Percentiles rank a stretch among this genome's conserved stretches.
Evolutionary conservation across 257 asterid genomes (phyloP).

Genomic region (Capsicum baccatum): DNA sequence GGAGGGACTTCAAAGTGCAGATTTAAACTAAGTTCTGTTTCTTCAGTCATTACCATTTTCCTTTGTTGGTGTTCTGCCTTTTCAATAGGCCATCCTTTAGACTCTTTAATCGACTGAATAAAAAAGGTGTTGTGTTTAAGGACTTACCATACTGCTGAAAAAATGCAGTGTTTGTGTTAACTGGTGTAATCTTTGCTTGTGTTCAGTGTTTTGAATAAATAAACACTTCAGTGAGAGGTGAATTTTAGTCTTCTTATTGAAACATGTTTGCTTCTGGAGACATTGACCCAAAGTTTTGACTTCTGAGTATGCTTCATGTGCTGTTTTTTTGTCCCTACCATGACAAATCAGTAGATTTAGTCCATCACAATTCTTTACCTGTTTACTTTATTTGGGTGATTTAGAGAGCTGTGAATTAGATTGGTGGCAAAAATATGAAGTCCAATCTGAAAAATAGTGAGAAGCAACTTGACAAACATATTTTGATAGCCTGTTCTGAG

Average conservation of each 20-base stretch:
- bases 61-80: not conserved
- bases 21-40: not conserved
- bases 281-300: not conserved
- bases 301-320: not conserved
- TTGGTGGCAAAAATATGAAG: too few relatives aligned
- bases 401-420: not conserved
- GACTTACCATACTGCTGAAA: slow-evolving; percentile 2
- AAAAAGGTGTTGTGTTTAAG: not conserved
- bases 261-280: not conserved
- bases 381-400: not conserved
- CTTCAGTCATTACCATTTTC: not conserved
- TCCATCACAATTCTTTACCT: not conserved
- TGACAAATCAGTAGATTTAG: too few relatives aligned
- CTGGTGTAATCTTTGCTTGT: too few relatives aligned
- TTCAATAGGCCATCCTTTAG: not conserved
- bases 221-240: not conserved
- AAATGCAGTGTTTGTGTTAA: slow-evolving; percentile 12
- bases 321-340: not conserved
- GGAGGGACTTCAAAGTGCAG: not conserved
- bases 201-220: too few relatives aligned
- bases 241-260: not conserved
- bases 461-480: too few relatives aligned
- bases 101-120: not conserved
- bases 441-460: too few relatives aligned
- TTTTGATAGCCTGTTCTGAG: too few relatives aligned